Percentiles rank a stretch among this genome's conserved stretches.
These are phyloP conservation scores for Fraxinus paxiana DNA, from an alignment of 305 asterid genomes.

Conservation along the genomic window DNA sequence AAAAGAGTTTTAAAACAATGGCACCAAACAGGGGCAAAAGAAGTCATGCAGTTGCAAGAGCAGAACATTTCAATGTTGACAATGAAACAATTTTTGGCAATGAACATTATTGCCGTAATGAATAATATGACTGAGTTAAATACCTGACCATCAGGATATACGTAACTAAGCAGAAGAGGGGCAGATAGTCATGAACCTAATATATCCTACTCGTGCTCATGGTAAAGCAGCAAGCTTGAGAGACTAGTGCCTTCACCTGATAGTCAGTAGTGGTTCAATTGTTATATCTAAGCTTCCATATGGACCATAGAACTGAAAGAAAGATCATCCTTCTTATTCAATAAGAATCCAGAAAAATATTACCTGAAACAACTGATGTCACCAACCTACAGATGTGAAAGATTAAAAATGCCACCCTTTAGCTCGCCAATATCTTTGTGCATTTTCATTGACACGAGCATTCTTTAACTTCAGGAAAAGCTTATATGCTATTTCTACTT, in stretches of 20 bases:
- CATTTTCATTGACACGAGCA: constrained; percentile 64
- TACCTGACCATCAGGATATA: not conserved
- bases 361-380: not conserved
- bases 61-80: not conserved
- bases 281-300: not conserved
- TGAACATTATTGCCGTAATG: not conserved
- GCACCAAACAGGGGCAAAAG: not conserved
- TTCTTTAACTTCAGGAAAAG: constrained; percentile 57
- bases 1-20: not conserved
- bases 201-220: not conserved
- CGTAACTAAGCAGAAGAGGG: not conserved
- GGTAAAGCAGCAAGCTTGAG: not conserved
- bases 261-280: not conserved
- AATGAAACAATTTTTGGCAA: not conserved
- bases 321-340: not conserved
- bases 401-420: constrained; percentile 83
- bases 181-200: not conserved
- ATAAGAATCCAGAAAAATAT: not conserved
- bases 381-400: not conserved
- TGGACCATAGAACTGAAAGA: not conserved
- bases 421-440: constrained; percentile 70
- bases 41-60: not conserved
- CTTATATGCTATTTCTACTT: constrained; percentile 68
- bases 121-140: not conserved
- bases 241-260: not conserved